These are phyloP conservation scores for Tilletia setariae DNA, from an alignment of 1,284 basidiomycete species.

Conservation along the genomic window DNA sequence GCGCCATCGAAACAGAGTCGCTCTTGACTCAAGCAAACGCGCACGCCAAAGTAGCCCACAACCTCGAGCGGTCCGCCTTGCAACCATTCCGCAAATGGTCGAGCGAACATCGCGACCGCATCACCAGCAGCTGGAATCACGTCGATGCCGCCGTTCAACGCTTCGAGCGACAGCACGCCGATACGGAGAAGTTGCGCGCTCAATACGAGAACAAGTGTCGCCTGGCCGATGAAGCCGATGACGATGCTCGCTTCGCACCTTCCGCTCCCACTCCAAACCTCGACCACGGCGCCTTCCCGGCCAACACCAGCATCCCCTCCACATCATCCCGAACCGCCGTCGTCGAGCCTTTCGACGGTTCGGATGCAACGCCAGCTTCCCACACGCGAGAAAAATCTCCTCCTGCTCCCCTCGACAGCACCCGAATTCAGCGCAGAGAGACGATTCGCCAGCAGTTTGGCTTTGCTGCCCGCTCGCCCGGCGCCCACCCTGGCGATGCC, in stretches of 20 bases:
- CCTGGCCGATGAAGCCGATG: constrained; percentile 50
- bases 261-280: neutral
- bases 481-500: constrained; percentile 17
- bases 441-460: constrained; percentile 52
- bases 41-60: constrained; percentile 36
- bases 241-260: constrained; percentile 50
- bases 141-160: constrained; percentile 38
- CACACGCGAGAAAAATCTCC: neutral
- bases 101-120: constrained; percentile 33
- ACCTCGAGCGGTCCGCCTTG: constrained; percentile 38
- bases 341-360: neutral
- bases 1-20: constrained; percentile 32
- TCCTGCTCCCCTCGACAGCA: constrained; percentile 27
- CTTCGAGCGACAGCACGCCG: constrained; percentile 39
- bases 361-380: neutral
- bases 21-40: constrained; percentile 33
- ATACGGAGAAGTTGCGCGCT: constrained; percentile 40
- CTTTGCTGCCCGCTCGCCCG: constrained; percentile 34
- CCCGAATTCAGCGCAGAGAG: constrained; percentile 44
- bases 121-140: constrained; percentile 42
- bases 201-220: constrained; percentile 49
- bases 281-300: neutral
- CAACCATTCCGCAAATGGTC: constrained; percentile 47
- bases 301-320: neutral
- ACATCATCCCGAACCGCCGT: neutral